A percentile compares a stretch with the other conserved stretches of the same genome.
phyloP scores from a whole-genome alignment of 305 asterid genomes.

The Salvia sclarea region DNA sequence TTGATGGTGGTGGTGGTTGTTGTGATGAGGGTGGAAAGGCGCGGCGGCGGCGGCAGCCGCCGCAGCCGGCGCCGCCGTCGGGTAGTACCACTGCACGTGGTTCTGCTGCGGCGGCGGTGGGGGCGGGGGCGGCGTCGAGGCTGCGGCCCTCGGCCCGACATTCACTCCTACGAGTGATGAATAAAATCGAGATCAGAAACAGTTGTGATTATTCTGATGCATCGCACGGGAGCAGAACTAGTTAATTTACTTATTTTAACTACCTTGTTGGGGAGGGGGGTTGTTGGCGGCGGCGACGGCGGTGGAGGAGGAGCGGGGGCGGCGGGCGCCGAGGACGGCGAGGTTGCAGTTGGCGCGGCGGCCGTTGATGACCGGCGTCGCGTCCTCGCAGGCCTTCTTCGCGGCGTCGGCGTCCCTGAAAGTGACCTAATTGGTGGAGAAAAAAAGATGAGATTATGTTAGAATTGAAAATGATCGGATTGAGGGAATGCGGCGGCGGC shows the following conservation, averaged over 20 bases:
- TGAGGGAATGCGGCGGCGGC: too few relatives aligned
- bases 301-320: conserved; percentile 58
- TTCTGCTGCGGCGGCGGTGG: conserved; percentile 40
- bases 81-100: conserved; percentile 81
- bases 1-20: conserved; percentile 66
- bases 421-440: conserved; percentile 53
- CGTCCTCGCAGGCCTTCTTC: conserved; percentile 84
- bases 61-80: conserved; percentile 47
- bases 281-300: conserved; percentile 41
- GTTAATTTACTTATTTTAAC: too few relatives aligned
- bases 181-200: not conserved
- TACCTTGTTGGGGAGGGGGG: conserved; percentile 75
- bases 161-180: conserved; percentile 62
- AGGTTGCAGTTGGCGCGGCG: conserved; percentile 97
- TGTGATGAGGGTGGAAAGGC: conserved; percentile 44
- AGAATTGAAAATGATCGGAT: too few relatives aligned
- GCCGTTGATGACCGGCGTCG: conserved; percentile 82
- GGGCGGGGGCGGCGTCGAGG: conserved; percentile 49
- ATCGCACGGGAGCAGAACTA: too few relatives aligned
- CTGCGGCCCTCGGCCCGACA: conserved; percentile 61
- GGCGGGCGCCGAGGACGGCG: conserved; percentile 89
- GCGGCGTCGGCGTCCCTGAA: conserved; percentile 84
- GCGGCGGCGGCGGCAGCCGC: conserved; percentile 28
- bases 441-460: not conserved
- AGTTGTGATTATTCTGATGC: too few relatives aligned